These are phyloP conservation scores for Paspalum vaginatum DNA, from an alignment of 176 grass and related monocot species.

Conservation along the genomic window DNA sequence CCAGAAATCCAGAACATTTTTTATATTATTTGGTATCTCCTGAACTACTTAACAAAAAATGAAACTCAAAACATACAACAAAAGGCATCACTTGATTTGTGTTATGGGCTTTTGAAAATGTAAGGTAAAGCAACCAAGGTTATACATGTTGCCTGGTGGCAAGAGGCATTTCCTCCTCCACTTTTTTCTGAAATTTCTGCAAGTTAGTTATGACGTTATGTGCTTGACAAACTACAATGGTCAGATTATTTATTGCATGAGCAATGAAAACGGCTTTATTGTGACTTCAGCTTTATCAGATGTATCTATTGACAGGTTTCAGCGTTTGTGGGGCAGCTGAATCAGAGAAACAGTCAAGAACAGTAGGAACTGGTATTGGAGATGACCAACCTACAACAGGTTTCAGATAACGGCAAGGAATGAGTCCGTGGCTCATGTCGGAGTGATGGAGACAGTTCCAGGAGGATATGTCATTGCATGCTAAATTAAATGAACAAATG, in stretches of 20 bases:
- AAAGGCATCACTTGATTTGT: too few species aligned
- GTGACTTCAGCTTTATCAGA: conserved; percentile 1
- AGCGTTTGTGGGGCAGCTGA: conserved; percentile 47
- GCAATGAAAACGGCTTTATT: background rate
- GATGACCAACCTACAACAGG: conserved; percentile 54
- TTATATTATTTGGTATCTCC: too few species aligned
- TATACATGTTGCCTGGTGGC: too few species aligned
- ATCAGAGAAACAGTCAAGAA: conserved; percentile 55
- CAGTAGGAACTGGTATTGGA: conserved; percentile 44
- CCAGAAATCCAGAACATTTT: too few species aligned
- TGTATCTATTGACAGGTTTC: conserved; percentile 63
- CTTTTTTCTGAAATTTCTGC: too few species aligned
- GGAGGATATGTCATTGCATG: conserved; percentile 44
- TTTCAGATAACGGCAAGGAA: conserved; percentile 54
- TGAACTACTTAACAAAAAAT: too few species aligned
- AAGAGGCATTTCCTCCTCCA: too few species aligned
- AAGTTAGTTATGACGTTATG: too few species aligned
- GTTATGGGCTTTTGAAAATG: too few species aligned
- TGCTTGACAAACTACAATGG: conserved; percentile 68
- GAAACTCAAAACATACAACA: too few species aligned
- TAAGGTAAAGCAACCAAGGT: too few species aligned
- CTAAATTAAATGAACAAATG: conserved; percentile 50
- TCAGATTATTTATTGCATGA: conserved; percentile 42
- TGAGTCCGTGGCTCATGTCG: conserved; percentile 42
- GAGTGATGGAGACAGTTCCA: conserved; percentile 46